Evolutionary conservation across 1,139 yeast species (phyloP).

Genomic region (Yamadazyma diddensiae): DNA sequence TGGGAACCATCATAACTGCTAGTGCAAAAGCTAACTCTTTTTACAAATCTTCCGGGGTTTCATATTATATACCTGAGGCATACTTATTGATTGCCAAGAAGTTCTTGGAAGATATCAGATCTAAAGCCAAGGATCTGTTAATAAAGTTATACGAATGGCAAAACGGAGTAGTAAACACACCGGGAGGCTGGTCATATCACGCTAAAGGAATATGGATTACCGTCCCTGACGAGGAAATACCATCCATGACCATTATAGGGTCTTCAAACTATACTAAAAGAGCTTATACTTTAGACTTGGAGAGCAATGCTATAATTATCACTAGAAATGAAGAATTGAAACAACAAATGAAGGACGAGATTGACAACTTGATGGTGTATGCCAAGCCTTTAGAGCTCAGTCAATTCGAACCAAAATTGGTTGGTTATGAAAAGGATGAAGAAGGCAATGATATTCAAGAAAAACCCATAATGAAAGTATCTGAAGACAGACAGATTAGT

Average conservation of each 20-base stretch:
- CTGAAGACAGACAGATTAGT: conserved; percentile 58
- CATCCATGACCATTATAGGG: conserved; percentile 80
- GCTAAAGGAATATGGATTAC: conserved; percentile 96
- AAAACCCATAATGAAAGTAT: conserved; percentile 31
- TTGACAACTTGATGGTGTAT: conserved; percentile 55
- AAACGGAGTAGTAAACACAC: conserved; percentile 76
- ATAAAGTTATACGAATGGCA: conserved; percentile 80
- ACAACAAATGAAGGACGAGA: conserved; percentile 56
- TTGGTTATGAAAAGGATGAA: conserved; percentile 15
- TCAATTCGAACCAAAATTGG: conserved; percentile 51
- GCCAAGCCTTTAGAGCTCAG: conserved; percentile 50
- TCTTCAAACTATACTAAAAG: conserved; percentile 92
- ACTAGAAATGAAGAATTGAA: conserved; percentile 67
- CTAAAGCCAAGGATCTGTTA: conserved; percentile 40
- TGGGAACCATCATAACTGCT: conserved; percentile 81
- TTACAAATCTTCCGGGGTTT: conserved; percentile 78
- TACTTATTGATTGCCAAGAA: conserved; percentile 72
- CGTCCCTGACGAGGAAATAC: conserved; percentile 54
- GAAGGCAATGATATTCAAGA: conserved; percentile 13
- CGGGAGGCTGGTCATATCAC: conserved; percentile 94
- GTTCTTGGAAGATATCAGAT: conserved; percentile 57
- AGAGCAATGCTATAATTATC: conserved; percentile 75
- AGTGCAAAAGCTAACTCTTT: conserved; percentile 93
- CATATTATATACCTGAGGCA: conserved; percentile 82
- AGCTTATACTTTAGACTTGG: conserved; percentile 84